Evolutionary conservation across 164 flowering plant genomes (phyloP).

Genomic region (Sextonia rubra): DNA sequence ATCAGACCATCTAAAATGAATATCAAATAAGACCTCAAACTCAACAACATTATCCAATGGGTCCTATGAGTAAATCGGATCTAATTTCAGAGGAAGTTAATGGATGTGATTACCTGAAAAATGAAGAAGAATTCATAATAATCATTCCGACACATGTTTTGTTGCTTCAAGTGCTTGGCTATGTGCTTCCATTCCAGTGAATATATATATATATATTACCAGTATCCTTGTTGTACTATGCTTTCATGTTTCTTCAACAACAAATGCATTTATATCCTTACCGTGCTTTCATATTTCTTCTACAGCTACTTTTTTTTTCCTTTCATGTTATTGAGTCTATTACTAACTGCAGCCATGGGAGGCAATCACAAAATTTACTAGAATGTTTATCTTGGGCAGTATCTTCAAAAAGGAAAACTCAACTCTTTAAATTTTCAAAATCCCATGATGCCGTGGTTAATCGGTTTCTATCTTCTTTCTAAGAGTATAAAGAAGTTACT

Average conservation of each 20-base stretch:
- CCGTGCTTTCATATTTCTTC: background rate
- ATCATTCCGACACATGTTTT: background rate
- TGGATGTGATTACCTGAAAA: background rate
- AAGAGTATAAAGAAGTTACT: too few relatives aligned
- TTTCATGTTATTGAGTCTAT: background rate
- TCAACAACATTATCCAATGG: background rate
- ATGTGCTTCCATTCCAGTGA: too few relatives aligned
- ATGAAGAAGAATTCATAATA: background rate
- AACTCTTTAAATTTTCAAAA: too few relatives aligned
- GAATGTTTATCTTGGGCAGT: background rate
- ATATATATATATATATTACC: too few relatives aligned
- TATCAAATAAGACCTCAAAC: too few relatives aligned
- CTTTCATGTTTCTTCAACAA: background rate
- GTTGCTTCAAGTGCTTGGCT: background rate
- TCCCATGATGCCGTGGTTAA: too few relatives aligned
- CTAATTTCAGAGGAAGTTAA: background rate
- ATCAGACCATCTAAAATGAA: too few relatives aligned
- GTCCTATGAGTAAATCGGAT: background rate
- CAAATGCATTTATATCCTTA: background rate
- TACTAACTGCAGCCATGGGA: background rate
- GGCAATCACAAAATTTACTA: background rate
- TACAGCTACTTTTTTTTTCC: background rate
- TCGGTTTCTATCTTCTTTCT: too few relatives aligned
- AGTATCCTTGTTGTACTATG: too few relatives aligned
- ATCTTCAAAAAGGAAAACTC: slow-evolving; percentile 2